Base-by-base conservation (phyloP, 129 eudicot species). In the Tanacetum coccineum region DNA sequence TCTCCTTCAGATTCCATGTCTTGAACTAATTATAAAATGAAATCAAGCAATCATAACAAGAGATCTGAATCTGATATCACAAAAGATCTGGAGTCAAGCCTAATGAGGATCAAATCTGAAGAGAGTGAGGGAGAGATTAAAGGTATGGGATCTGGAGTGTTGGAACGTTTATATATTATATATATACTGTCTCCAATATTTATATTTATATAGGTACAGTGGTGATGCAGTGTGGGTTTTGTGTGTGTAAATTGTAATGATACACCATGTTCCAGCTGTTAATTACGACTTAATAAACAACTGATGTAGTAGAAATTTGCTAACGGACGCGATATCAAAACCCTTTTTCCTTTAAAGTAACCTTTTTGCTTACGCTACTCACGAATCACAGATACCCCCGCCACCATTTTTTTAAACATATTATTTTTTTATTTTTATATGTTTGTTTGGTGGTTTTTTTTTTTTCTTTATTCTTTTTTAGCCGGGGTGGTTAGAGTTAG, bases 1-100 rank as follows among this genome's bases (percentile, higher is more conserved):
- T 85, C 96, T 20, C 83, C 87, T 88, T 85, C 92, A 42, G 89
- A 79, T 74, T 88, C 96, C 96, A 88, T 88, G 45, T 53, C 64
- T 57, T 74, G 73, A 36, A 36, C 15, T 19, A 56, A 70, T 72
- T 60, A 55, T 61, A 68, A 69, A 72, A 55, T 49, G 59, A 45
- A 56, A 20, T 30, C 26, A 64, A 76, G 44, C 70, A 63, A 66
- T 39, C 81, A 87, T 84, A 72, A 76, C 74, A 30, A 56, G 66
- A 57, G 75, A 68, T 61, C 82, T 62, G 42, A 2, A 66, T 4
- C 59, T 64, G 59, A 25, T 21, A 61, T 21, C 59, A 68, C 68
- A 59, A 51, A 48, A 74, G 79, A 74, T 74, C 79, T 49, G 32
- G 62, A 67, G 60, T 66, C 73, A 74, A 59, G 67, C 62, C n/a